Evolutionary conservation across 2,329 filamentous ascomycete species (phyloP).

Genomic region (Graphilbum sp.): DNA sequence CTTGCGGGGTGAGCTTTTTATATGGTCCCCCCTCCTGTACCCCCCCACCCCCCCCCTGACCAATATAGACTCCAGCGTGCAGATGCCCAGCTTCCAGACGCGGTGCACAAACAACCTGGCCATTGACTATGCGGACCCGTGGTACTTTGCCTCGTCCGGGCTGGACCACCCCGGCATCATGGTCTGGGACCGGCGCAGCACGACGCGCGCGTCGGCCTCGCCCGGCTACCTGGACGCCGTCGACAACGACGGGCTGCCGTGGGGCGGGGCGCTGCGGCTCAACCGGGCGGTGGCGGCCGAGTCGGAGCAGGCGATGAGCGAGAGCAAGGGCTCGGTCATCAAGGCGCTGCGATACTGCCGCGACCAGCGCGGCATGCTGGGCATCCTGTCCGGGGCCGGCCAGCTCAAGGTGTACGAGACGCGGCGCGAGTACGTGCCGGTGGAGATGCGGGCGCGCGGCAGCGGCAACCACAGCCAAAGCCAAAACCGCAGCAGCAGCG

Average conservation of each 20-base stretch:
- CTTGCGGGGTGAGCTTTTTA: slow-evolving; percentile 44
- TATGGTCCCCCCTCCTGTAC: not conserved
- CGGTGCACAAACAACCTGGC: slow-evolving; percentile 56
- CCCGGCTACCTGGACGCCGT: slow-evolving; percentile 38
- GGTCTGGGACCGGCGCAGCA: slow-evolving; percentile 62
- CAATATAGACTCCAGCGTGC: slow-evolving; percentile 4
- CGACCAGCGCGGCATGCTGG: slow-evolving; percentile 43
- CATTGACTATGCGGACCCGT: slow-evolving; percentile 64
- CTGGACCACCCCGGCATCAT: slow-evolving; percentile 58
- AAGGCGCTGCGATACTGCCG: slow-evolving; percentile 47
- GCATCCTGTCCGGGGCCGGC: slow-evolving; percentile 44
- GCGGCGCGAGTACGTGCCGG: slow-evolving; percentile 32
- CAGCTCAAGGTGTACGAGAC: slow-evolving; percentile 47
- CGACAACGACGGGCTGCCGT: slow-evolving; percentile 44
- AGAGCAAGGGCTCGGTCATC: slow-evolving; percentile 44
- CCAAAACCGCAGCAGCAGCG: too few species aligned
- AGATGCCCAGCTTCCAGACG: slow-evolving; percentile 39
- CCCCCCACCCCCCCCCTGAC: slow-evolving; percentile 10
- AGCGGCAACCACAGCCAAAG: too few species aligned
- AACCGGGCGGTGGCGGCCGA: slow-evolving; percentile 40
- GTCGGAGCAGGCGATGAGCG: slow-evolving; percentile 28
- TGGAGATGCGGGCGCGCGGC: slow-evolving; percentile 22
- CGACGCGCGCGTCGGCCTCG: slow-evolving; percentile 33
- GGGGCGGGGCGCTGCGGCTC: slow-evolving; percentile 43
- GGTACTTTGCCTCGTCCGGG: slow-evolving; percentile 71